Percentiles rank a stretch among this genome's conserved stretches.
Evolutionary conservation across 2,329 filamentous ascomycete species (phyloP).

Genomic region (Teratosphaeria gauchensis): DNA sequence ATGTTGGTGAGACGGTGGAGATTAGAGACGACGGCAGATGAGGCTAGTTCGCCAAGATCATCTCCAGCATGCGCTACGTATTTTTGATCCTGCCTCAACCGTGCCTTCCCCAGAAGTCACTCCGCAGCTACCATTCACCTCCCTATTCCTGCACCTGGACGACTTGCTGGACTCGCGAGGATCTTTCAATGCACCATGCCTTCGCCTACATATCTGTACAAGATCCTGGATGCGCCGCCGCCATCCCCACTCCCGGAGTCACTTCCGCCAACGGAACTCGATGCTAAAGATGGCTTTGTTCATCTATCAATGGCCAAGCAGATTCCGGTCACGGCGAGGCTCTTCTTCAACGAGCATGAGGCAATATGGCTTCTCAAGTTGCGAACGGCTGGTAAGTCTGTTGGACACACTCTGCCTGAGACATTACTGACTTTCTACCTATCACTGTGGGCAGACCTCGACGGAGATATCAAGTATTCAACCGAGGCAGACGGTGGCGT

Average conservation of each 20-base stretch:
- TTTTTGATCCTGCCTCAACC: not conserved
- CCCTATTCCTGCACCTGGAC: not conserved
- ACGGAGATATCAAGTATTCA: not conserved
- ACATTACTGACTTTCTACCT: no score
- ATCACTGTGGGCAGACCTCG: not conserved
- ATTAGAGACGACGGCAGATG: not conserved
- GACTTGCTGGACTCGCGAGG: not conserved
- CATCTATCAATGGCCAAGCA: constrained; percentile 19
- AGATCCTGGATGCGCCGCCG: constrained; percentile 17
- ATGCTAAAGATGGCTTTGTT: constrained; percentile 19
- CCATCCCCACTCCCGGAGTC: constrained; percentile 16
- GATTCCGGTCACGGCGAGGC: constrained; percentile 18
- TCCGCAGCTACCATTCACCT: not conserved
- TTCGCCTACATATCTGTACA: constrained; percentile 16
- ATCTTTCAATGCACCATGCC: not conserved
- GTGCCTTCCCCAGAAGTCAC: not conserved
- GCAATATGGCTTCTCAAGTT: constrained; percentile 18
- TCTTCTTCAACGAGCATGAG: constrained; percentile 15
- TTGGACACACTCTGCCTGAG: no score
- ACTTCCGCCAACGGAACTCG: constrained; percentile 14
- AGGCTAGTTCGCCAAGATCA: not conserved
- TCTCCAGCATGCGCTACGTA: not conserved
- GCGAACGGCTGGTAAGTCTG: not conserved
- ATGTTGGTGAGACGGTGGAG: not conserved
- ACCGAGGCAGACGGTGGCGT: not conserved